phyloP scores from a whole-genome alignment of 108 stramenopile genomes.

The Licmophora abbreviata region DNA sequence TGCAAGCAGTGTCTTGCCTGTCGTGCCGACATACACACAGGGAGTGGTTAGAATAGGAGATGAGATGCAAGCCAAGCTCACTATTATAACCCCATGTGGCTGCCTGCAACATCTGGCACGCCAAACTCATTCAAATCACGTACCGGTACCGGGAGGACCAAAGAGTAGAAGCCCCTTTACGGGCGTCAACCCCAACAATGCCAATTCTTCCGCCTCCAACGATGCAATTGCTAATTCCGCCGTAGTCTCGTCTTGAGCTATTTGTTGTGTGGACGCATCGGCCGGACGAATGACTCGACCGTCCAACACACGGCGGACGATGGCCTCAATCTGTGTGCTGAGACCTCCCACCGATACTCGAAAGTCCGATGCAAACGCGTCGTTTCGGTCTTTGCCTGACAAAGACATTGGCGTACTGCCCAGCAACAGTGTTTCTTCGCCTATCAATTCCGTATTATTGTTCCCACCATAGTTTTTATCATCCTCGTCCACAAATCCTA shows the following conservation, averaged over 20 bases:
- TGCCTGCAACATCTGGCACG: no score
- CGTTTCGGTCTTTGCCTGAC: constrained; percentile 54
- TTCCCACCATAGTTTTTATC: constrained; percentile 7
- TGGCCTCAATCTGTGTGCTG: constrained; percentile 59
- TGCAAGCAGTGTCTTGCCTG: constrained; percentile 80
- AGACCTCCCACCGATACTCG: constrained; percentile 54
- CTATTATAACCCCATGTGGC: no score
- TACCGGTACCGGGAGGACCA: constrained; percentile 76
- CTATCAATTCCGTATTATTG: constrained; percentile 11
- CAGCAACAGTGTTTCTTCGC: constrained; percentile 1
- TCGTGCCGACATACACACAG: constrained; percentile 58
- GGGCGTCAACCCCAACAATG: constrained; percentile 68
- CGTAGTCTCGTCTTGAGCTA: constrained; percentile 21
- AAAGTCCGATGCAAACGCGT: constrained; percentile 49
- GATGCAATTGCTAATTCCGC: constrained; percentile 12
- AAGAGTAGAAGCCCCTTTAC: constrained; percentile 78
- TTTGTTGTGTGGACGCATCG: neutral
- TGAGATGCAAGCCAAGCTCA: neutral
- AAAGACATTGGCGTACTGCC: constrained; percentile 19
- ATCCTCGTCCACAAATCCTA: constrained; percentile 15
- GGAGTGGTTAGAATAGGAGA: constrained; percentile 14
- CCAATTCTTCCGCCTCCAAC: constrained; percentile 64
- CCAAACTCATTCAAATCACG: neutral
- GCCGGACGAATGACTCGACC: constrained; percentile 57
- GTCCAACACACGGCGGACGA: constrained; percentile 70